A percentile compares a stretch with the other conserved stretches of the same genome.
Conservation (phyloP, 2,329 filamentous ascomycete genomes). For the Clonostachys rhizophaga region DNA sequence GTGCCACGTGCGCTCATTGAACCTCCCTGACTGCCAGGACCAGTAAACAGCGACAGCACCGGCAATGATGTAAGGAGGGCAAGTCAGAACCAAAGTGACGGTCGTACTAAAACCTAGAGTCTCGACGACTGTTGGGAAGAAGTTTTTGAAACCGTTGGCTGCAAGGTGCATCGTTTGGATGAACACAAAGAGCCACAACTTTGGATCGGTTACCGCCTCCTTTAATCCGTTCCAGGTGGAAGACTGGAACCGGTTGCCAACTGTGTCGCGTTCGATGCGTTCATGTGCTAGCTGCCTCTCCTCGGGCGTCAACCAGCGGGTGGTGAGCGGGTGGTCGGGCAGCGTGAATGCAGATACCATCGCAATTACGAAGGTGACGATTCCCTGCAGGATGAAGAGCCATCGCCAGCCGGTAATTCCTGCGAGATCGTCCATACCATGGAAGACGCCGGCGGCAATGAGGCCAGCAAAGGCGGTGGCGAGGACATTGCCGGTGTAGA, state of each 20-base stretch:
- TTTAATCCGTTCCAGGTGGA: slow-evolving; percentile 35
- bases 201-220: slow-evolving; percentile 36
- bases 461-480: slow-evolving; percentile 61
- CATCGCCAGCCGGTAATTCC: slow-evolving; percentile 58
- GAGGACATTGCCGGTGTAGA: slow-evolving; percentile 53
- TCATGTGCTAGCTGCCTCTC: slow-evolving; percentile 33
- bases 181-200: slow-evolving; percentile 41
- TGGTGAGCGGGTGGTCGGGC: slow-evolving; percentile 34
- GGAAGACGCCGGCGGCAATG: slow-evolving; percentile 52
- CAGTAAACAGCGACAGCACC: slow-evolving; percentile 12
- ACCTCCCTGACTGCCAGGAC: slow-evolving; percentile 32
- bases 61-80: slow-evolving; percentile 17
- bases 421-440: slow-evolving; percentile 19
- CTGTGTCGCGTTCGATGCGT: slow-evolving; percentile 38
- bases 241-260: slow-evolving; percentile 31
- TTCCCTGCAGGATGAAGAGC: slow-evolving; percentile 66
- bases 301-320: slow-evolving; percentile 33
- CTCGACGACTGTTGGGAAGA: slow-evolving; percentile 8
- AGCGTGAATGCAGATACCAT: slow-evolving; percentile 17
- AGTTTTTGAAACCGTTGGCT: slow-evolving; percentile 37
- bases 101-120: slow-evolving; percentile 31
- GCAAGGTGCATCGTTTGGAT: slow-evolving; percentile 47
- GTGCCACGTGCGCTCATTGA: slow-evolving; percentile 42
- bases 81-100: slow-evolving; percentile 36
- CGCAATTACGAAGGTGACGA: slow-evolving; percentile 23